A percentile compares a stretch with the other conserved stretches of the same genome.
Evolutionary conservation across 768 basidiomycete genomes (phyloP).

Genomic region (Mycena galericulata): DNA sequence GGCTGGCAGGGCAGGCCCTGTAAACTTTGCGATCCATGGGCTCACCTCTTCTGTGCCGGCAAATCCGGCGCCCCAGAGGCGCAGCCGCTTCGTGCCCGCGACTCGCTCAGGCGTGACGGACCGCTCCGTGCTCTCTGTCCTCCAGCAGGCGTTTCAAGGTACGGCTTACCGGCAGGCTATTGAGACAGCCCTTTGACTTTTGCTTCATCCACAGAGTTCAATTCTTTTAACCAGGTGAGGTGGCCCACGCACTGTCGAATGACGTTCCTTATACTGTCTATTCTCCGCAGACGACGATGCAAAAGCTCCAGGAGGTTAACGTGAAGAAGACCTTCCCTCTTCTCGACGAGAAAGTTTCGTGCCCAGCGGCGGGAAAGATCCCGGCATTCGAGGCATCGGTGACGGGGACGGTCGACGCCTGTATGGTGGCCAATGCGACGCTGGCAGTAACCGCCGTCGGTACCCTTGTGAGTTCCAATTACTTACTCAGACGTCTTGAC

Average conservation of each 20-base stretch:
- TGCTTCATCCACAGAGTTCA: slow-evolving; percentile 24
- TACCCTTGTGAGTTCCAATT: slow-evolving; percentile 34
- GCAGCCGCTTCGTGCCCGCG: slow-evolving; percentile 17
- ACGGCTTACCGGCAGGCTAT: neutral
- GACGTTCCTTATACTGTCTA: neutral
- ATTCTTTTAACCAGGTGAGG: slow-evolving; percentile 35
- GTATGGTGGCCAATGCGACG: slow-evolving; percentile 42
- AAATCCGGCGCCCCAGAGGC: slow-evolving; percentile 16
- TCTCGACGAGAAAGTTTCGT: slow-evolving; percentile 36
- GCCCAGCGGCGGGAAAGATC: slow-evolving; percentile 29
- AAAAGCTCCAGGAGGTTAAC: slow-evolving; percentile 32
- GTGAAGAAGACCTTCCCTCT: slow-evolving; percentile 40
- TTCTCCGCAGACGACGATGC: slow-evolving; percentile 20
- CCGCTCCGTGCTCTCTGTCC: slow-evolving; percentile 32
- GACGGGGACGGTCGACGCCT: slow-evolving; percentile 33
- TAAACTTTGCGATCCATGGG: slow-evolving; percentile 48
- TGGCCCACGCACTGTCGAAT: neutral
- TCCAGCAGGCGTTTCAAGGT: slow-evolving; percentile 34
- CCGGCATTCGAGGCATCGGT: slow-evolving; percentile 36
- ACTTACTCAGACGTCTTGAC: too few species aligned
- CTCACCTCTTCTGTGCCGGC: slow-evolving; percentile 26
- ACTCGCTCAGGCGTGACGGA: slow-evolving; percentile 8
- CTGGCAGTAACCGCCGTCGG: slow-evolving; percentile 36
- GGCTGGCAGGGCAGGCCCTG: slow-evolving; percentile 42
- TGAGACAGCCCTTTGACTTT: neutral